Evolutionary conservation across 73 alveolate genomes (phyloP), one percentile per base, ranked within the genome.

Genomic region (Uronychia setigera): DNA sequence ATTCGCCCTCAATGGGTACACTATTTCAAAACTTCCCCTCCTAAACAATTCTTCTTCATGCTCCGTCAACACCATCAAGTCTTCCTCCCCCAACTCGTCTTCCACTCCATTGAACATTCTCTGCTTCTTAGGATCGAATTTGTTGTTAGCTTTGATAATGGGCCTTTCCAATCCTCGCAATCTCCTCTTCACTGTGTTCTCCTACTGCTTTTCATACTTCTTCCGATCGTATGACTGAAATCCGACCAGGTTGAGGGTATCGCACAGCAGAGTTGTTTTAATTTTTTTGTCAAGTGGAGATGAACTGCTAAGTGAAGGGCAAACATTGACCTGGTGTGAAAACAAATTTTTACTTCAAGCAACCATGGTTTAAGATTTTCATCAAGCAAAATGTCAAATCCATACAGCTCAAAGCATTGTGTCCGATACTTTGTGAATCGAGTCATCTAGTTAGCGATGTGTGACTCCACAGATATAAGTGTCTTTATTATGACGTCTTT

Each of bases 331-430:
- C 67, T 46, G 19, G 67, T 5, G 19, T 46, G 5, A 46, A 5
- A 5, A 19, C 19, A 5, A n/a, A n/a, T 19, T 11, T 46, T 46
- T 46, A 46, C 99, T 82, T 97, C 99, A 30, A 97, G 82, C 46
- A 97, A 85, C 99, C 99, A 96, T 13, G 99, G 99, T 90, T 92
- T 97, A 0, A 96, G 94, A 28, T 82, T 88, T 59, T 91, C 94
- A 89, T 97, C 99, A 31, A 97, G 92, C 26, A 97, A 59, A 1
- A 97, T 94, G 83, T 97, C 99, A 77, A 94, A 97, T 75, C 99
- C 99, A 91, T 96, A 97, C 33, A 96, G 85, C 85, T 97, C 99
- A 93, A 96, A 97, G 83, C 96, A 91, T 35, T 86, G 80, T 86
- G 87, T 86, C 85, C 94, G 92, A 80, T 95, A 79, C 60, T 86